Base-by-base conservation (phyloP, 306 rosid species). In the Vigna nakashimae region DNA sequence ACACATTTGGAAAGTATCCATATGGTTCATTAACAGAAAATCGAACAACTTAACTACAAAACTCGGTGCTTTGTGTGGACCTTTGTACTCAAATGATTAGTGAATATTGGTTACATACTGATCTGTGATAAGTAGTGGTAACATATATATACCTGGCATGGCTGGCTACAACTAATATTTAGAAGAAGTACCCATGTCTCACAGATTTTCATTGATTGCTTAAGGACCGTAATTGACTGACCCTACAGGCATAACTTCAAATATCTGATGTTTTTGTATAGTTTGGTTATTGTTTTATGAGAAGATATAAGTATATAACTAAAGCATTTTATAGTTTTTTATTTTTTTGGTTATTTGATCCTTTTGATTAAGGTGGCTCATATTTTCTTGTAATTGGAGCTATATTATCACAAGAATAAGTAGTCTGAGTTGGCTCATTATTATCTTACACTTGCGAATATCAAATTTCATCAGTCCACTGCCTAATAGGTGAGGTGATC, bases 391-490 rank as follows among this genome's bases (percentile, higher is more conserved):
- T 57, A 52, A 30, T 45, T 46, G 75, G 74, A 42, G 28, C 36
- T 42, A 20, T 73, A 9, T 71, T 79, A 63, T 63, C 18, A 36
- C 45, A 50, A 51, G 45, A 75, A 49, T 45, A 60, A 52, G 28
- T 50, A 52, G 28, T 50, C 77, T 60, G 18, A 64, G 63, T 32
- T 43, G 53, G 67, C 59, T 45, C 26, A 24, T 20, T 70, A 69
- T 60, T 70, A 43, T 70, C 69, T 56, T 77, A 67, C 18, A 32
- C 3, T 2, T 38, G n/a, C 55, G 71, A 60, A 75, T 60, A 56
- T 42, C 56, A 60, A 26, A 69, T 24, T 79, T 53, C 65, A 48
- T 36, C 34, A 63, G 48, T 48, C 26, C 45, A 53, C 34, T 76
- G 32, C 24, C 32, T 76, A 64, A 42, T 48, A 63, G 55, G 55